phyloP scores from a whole-genome alignment of 2,329 filamentous ascomycete species.

The Grosmannia huntii region DNA sequence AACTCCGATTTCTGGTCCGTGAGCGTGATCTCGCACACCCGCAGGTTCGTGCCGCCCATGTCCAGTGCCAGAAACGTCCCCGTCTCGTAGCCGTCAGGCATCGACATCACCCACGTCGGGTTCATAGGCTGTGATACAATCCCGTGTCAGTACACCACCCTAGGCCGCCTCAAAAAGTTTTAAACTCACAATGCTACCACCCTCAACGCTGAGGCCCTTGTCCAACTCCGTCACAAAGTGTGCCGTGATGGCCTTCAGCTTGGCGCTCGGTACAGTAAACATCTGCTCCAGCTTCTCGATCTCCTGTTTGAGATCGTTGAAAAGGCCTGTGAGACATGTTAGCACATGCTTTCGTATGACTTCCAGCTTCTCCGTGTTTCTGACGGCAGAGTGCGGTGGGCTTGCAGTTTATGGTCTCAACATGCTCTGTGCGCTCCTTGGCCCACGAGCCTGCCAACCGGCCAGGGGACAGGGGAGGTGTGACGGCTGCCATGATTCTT shows the following conservation, averaged over 20 bases:
- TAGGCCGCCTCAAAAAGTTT: not conserved
- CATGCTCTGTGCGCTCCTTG: not conserved
- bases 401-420: not conserved
- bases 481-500: not conserved
- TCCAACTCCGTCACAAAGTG: conserved; percentile 83
- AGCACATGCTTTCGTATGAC: not conserved
- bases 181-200: conserved; percentile 74
- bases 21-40: conserved; percentile 85
- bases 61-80: conserved; percentile 84
- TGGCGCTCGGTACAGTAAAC: conserved; percentile 65
- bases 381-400: not conserved
- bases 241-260: conserved; percentile 79
- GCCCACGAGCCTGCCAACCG: not conserved
- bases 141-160: not conserved
- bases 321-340: conserved; percentile 50
- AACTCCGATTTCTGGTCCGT: conserved; percentile 81
- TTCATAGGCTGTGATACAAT: conserved; percentile 67
- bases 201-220: conserved; percentile 77
- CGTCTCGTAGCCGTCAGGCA: conserved; percentile 75
- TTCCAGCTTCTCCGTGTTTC: not conserved
- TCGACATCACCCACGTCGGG: conserved; percentile 87
- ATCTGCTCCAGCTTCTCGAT: conserved; percentile 73
- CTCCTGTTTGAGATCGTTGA: conserved; percentile 66
- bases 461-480: not conserved
- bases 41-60: conserved; percentile 92